Evolutionary conservation across 768 basidiomycete genomes (phyloP).

Genomic region (Cyathus striatus): DNA sequence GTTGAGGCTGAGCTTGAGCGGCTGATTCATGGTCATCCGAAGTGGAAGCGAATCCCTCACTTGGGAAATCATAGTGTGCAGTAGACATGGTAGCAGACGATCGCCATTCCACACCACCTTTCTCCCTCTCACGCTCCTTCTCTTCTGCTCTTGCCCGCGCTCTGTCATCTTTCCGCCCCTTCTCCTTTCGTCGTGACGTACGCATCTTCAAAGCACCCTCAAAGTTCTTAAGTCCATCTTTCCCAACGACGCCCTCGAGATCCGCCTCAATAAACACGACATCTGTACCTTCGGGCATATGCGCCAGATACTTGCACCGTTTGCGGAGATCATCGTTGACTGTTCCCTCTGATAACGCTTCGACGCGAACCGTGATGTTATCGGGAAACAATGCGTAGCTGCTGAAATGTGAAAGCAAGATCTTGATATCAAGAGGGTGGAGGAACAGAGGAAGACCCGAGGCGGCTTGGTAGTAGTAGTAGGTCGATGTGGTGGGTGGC

Average conservation of each 20-base stretch:
- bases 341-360: conserved; percentile 67
- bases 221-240: conserved; percentile 74
- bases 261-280: conserved; percentile 93
- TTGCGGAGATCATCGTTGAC: conserved; percentile 93
- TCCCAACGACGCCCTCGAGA: conserved; percentile 70
- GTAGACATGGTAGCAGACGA: background rate
- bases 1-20: conserved; percentile 10
- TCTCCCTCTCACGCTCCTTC: conserved; percentile 58
- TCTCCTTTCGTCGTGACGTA: conserved; percentile 70
- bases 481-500: conserved; percentile 83
- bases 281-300: conserved; percentile 88
- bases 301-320: conserved; percentile 92
- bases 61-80: conserved; percentile 10
- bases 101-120: conserved; percentile 1
- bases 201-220: conserved; percentile 79
- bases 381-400: conserved; percentile 83
- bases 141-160: conserved; percentile 79
- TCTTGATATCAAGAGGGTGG: conserved; percentile 93
- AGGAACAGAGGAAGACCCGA: conserved; percentile 90
- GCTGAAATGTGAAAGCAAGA: conserved; percentile 79
- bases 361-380: conserved; percentile 74
- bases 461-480: conserved; percentile 94
- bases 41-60: conserved; percentile 15
- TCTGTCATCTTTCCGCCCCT: conserved; percentile 80
- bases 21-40: conserved; percentile 1